These are phyloP conservation scores for Vicia villosa DNA, from an alignment of 306 rosid genomes.

Conservation along the genomic window DNA sequence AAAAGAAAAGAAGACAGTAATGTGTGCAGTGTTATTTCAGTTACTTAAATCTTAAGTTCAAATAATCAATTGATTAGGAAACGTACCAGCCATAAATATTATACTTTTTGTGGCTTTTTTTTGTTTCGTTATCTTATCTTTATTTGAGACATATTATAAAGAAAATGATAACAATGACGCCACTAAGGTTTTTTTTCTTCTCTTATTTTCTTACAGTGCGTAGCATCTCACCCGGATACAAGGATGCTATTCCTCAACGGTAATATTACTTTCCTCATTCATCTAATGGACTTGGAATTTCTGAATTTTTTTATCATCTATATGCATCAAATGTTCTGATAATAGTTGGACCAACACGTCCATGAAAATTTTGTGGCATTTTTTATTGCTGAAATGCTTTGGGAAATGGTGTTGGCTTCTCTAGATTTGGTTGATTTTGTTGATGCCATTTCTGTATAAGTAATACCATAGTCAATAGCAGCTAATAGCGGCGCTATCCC, in stretches of 20 bases:
- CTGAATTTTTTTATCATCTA: conserved; percentile 13
- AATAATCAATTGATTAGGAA: conserved; percentile 9
- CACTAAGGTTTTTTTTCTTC: conserved; percentile 19
- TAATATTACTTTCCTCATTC: conserved; percentile 47
- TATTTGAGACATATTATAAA: neutral
- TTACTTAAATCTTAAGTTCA: neutral
- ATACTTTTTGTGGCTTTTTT: neutral
- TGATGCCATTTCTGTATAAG: neutral
- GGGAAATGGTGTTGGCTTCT: conserved; percentile 21
- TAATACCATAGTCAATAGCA: neutral
- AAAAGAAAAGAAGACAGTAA: conserved; percentile 2
- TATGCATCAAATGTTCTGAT: conserved; percentile 19
- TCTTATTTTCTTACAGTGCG: conserved; percentile 64
- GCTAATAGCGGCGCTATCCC: too few relatives aligned
- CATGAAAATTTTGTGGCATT: too few relatives aligned
- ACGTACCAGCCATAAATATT: neutral
- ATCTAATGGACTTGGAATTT: conserved; percentile 34
- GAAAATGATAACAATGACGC: neutral
- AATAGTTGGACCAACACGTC: neutral
- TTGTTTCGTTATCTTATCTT: conserved; percentile 20
- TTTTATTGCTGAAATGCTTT: conserved; percentile 11
- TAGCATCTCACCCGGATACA: conserved; percentile 94
- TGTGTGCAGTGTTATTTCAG: conserved; percentile 14
- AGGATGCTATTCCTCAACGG: conserved; percentile 89
- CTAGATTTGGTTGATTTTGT: conserved; percentile 1